Evolutionary conservation across 1,284 basidiomycete species (phyloP), one percentile per base, ranked within the genome.

Genomic region (Acaromyces ingoldii): DNA sequence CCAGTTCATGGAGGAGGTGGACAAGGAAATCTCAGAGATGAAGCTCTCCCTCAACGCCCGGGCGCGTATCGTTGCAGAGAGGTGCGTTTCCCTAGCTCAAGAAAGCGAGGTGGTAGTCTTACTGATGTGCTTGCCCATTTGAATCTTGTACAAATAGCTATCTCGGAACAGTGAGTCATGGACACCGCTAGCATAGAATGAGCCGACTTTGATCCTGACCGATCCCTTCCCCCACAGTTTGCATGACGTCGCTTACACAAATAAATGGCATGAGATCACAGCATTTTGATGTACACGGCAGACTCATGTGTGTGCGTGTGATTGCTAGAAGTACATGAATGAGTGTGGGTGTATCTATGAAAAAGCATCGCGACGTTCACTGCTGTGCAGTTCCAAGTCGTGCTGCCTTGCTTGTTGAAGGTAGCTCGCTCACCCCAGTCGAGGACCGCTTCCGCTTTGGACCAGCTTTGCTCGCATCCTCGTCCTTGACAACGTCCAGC

Each of bases 1-100:
- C 65, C 90, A 98, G 87, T 96, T 97, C 76, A 97, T 97, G 92
- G 91, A 97, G 75, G 91, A 97, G 69, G 91, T 97, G 49, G 89
- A 90, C 75, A 88, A 86, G 76, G 80, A 81, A 69, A 80, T 81
- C 51, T 79, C 77, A n/a, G 81, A 83, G 65, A 82, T 82, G 78
- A 83, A 83, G 67, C 73, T 83, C 33, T 78, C 87, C 66, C 80
- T 98, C 56, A 99, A 98, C 71, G 91, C 92, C 26, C 83, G 95
- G 54, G 92, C 95, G 1, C 88, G 95, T 77, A 97, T 89, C 55
- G 93, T 98, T 25, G 95, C 95, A 29, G 95, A 98, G 72, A 54
- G 37, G 37, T 38, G 37, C n/a, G 37, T 38, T 9, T 10, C 37
- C 10, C 37, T 7, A n/a, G 37, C 17, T 13, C 33, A 34, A 34